These are phyloP conservation scores for Azolla pinnata DNA, from an alignment of 75 land plant genomes.

Conservation along the genomic window DNA sequence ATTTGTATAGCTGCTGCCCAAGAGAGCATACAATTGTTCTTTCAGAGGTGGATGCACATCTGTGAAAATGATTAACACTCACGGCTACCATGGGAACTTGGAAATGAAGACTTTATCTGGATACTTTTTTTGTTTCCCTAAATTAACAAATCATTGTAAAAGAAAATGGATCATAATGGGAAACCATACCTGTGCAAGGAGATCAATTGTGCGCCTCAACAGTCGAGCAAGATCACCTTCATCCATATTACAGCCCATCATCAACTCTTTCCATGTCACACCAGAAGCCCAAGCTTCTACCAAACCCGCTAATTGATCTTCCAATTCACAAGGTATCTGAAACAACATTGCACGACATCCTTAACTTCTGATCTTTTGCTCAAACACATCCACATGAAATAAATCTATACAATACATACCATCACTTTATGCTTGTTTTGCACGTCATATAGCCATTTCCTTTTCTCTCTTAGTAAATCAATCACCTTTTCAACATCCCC, in stretches of 20 bases:
- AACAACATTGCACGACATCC: too few relatives aligned
- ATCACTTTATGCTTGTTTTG: slow-evolving; percentile 67
- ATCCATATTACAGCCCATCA: slow-evolving; percentile 83
- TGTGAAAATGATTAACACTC: too few relatives aligned
- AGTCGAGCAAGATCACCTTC: slow-evolving; percentile 94
- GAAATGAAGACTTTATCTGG: too few relatives aligned
- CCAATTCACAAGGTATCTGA: slow-evolving; percentile 68
- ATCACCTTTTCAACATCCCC: slow-evolving; percentile 42
- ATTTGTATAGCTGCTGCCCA: not conserved
- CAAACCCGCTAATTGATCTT: slow-evolving; percentile 79
- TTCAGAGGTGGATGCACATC: not conserved
- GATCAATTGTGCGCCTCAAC: slow-evolving; percentile 73
- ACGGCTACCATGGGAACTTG: too few relatives aligned
- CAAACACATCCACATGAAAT: too few relatives aligned
- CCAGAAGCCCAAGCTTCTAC: slow-evolving; percentile 99
- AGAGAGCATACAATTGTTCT: not conserved
- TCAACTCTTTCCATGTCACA: slow-evolving; percentile 80
- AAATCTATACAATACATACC: too few relatives aligned
- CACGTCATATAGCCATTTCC: slow-evolving; percentile 39
- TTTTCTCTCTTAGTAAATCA: slow-evolving; percentile 44
- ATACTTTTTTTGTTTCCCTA: too few relatives aligned
- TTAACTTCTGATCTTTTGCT: too few relatives aligned
- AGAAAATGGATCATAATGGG: not conserved
- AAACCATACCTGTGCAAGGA: slow-evolving; percentile 62
- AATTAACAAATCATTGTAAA: not conserved